phyloP scores from a whole-genome alignment of 2,329 filamentous ascomycete genomes.

The Ceratocystis colombiana region DNA sequence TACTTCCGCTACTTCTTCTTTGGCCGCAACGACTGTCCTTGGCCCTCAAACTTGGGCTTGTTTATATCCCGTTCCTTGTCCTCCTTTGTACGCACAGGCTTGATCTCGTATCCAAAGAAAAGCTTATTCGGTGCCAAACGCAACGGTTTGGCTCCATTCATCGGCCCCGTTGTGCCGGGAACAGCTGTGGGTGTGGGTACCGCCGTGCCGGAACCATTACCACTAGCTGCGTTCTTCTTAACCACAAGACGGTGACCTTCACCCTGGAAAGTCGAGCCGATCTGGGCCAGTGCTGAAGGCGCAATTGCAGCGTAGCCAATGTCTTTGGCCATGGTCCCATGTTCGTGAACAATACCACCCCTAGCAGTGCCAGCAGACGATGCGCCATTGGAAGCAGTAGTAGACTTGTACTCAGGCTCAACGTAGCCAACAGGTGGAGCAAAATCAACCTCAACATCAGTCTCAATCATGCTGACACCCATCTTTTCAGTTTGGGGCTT shows the following conservation, averaged over 20 bases:
- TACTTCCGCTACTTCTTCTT: constrained; percentile 49
- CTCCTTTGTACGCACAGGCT: constrained; percentile 70
- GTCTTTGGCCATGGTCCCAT: constrained; percentile 93
- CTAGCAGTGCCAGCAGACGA: constrained; percentile 29
- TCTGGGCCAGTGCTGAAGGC: constrained; percentile 58
- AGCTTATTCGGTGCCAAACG: constrained; percentile 78
- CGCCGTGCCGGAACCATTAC: constrained; percentile 63
- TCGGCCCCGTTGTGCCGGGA: not conserved
- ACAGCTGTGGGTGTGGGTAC: constrained; percentile 35
- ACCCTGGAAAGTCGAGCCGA: constrained; percentile 66
- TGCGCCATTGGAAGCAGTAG: constrained; percentile 54
- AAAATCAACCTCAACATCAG: constrained; percentile 93
- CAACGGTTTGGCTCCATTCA: constrained; percentile 60
- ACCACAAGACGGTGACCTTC: constrained; percentile 67
- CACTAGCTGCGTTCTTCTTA: constrained; percentile 64
- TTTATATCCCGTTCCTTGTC: constrained; percentile 55
- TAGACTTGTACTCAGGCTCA: constrained; percentile 57
- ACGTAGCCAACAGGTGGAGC: constrained; percentile 89
- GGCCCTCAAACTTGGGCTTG: constrained; percentile 69
- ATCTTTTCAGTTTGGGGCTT: constrained; percentile 76
- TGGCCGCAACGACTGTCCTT: constrained; percentile 67
- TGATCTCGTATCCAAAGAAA: constrained; percentile 93
- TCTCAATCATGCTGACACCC: constrained; percentile 90
- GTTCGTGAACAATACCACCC: constrained; percentile 66
- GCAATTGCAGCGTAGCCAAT: constrained; percentile 94